Evolutionary conservation across 176 grass and related monocot genomes (phyloP), one percentile per base, ranked within the genome.

Genomic region (Aegilops sharonensis): DNA sequence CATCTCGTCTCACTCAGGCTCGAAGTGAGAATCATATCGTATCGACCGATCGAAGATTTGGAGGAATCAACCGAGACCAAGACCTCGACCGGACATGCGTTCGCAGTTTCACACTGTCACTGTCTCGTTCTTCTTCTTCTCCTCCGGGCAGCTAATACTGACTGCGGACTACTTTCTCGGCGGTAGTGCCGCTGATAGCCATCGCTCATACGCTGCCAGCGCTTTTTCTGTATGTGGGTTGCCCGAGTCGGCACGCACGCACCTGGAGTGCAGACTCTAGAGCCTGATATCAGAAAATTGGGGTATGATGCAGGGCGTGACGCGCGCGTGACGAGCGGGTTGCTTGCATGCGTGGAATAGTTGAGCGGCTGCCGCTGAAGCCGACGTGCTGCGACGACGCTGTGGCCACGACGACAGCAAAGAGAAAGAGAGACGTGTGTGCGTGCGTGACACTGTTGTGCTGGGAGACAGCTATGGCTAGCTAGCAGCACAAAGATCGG

Each of bases 11-110:
- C 43, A 45, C 43, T 45, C 12, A 45, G 43, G 3, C 11, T 45
- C 43, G 43, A 45, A 42, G 40, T 42, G 10, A 23, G 85, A 24
- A 93, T 88, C 86, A 88, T 42, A 93, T 86, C 91, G 12, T 40
- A 90, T 85, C 91, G 17, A 37, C 1, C 34, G 35, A 36, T 36
- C 40, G 40, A 91, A 17, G 42, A 85, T 91, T 66, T 82, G 86
- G 90, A n/a, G 23, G 61, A 80, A 81, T 70, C 73, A 9, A 6
- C 50, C 50, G 5, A 5, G 5, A 18, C 50, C 50, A 2, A 17
- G 42, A 43, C 42, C 20, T n/a, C 17, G 8, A 9, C 11, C 40
- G 25, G 45, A 76, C 73, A 76, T 31, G 17, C 42, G 23, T 30
- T 30, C 72, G 18, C 14, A 31, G 73, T 70, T 86, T 72, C 84